These are phyloP conservation scores for Fraxinus excelsior DNA, from an alignment of 257 asterid genomes.

Conservation along the genomic window DNA sequence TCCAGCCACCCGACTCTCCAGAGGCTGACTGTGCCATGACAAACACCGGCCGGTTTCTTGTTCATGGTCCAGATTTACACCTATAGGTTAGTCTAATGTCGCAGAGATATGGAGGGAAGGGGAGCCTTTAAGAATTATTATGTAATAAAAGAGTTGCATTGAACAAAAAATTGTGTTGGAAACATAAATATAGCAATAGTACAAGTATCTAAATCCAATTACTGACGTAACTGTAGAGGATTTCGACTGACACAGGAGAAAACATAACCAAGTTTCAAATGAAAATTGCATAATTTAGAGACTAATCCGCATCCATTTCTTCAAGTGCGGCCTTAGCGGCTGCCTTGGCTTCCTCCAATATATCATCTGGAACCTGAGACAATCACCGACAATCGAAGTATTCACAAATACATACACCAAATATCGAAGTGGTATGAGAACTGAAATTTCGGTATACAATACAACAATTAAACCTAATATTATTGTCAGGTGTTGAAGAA, in stretches of 20 bases:
- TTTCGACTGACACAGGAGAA: background rate
- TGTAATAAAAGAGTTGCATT: background rate
- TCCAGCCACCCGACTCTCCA: background rate
- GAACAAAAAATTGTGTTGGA: background rate
- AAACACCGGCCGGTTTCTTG: background rate
- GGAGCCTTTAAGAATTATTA: too few relatives aligned
- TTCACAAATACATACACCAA: background rate
- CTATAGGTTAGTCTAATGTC: background rate
- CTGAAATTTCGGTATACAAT: background rate
- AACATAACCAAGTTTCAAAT: background rate
- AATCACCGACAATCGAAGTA: background rate
- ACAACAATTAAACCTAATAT: background rate
- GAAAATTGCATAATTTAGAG: background rate
- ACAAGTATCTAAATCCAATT: background rate
- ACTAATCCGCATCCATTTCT: constrained; percentile 95
- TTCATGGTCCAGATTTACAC: background rate
- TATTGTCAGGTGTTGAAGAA: background rate
- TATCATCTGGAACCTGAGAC: constrained; percentile 75
- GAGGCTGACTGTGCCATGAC: background rate
- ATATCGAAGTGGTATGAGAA: background rate
- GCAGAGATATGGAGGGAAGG: background rate
- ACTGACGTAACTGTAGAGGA: background rate
- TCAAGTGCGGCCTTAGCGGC: constrained; percentile 97
- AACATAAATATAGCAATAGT: background rate
- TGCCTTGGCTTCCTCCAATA: constrained; percentile 81